Conservation (phyloP, 345 rosid genomes). For the Turritis glabra region DNA sequence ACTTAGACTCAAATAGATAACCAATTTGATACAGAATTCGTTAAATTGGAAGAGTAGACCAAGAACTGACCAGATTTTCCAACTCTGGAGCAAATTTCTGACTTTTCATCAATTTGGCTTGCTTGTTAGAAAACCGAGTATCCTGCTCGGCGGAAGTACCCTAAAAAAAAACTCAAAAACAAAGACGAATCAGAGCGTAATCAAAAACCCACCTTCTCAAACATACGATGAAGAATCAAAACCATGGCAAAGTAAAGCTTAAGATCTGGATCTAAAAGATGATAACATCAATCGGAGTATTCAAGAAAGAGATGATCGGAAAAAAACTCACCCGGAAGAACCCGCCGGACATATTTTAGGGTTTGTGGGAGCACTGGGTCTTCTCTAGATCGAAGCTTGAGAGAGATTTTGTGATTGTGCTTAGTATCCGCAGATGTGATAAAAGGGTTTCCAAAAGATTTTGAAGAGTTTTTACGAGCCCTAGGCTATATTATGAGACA, state of each 20-base stretch:
- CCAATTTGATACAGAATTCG: neutral
- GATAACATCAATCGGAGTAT: neutral
- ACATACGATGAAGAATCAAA: neutral
- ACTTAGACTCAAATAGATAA: neutral
- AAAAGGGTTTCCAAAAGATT: constrained; percentile 24
- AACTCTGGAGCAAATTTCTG: constrained; percentile 90
- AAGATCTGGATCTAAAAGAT: constrained; percentile 39
- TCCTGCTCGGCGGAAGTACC: constrained; percentile 99
- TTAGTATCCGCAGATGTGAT: neutral
- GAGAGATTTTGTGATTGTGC: neutral
- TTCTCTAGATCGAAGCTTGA: constrained; percentile 11
- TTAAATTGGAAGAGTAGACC: neutral
- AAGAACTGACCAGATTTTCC: constrained; percentile 71
- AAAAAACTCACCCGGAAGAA: constrained; percentile 61
- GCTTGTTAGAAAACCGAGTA: constrained; percentile 98
- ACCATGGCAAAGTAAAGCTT: neutral
- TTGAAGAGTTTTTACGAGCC: constrained; percentile 30
- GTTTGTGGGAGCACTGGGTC: constrained; percentile 24
- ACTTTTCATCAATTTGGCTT: constrained; percentile 86
- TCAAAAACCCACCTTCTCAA: neutral
- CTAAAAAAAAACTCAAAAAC: constrained; percentile 33
- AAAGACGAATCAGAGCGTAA: neutral
- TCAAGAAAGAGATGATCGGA: neutral
- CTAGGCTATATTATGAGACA: neutral
- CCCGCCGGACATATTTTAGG: constrained; percentile 72